Evolutionary conservation across 2,329 filamentous ascomycete genomes (phyloP).

Genomic region (Aspergillus fructus): DNA sequence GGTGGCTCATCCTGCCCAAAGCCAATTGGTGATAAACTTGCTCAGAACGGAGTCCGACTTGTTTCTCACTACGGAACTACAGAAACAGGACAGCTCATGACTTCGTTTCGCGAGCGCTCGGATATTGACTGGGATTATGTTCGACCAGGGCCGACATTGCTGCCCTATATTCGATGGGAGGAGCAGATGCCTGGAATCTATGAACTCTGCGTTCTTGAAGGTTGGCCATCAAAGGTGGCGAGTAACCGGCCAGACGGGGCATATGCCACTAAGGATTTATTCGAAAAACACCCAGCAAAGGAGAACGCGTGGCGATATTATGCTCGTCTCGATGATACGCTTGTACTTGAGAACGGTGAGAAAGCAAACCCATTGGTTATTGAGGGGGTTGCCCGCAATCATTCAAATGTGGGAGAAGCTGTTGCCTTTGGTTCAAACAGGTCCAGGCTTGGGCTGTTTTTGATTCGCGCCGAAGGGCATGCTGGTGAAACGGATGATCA

Average conservation of each 20-base stretch:
- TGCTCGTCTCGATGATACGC: constrained; percentile 46
- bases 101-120: constrained; percentile 52
- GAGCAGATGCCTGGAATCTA: constrained; percentile 34
- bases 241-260: constrained; percentile 49
- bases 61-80: constrained; percentile 60
- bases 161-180: constrained; percentile 44
- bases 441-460: constrained; percentile 55
- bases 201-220: constrained; percentile 36
- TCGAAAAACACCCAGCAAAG: constrained; percentile 43
- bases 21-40: constrained; percentile 56
- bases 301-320: constrained; percentile 50
- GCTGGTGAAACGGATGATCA: constrained; percentile 45
- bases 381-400: constrained; percentile 56
- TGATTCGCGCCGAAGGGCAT: constrained; percentile 48
- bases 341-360: constrained; percentile 51
- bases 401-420: constrained; percentile 55
- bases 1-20: constrained; percentile 61
- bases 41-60: constrained; percentile 54
- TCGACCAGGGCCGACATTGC: constrained; percentile 40
- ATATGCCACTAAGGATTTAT: constrained; percentile 51
- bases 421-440: constrained; percentile 58
- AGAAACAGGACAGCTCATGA: constrained; percentile 63
- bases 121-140: constrained; percentile 64
- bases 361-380: constrained; percentile 50
- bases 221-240: constrained; percentile 39